Percentiles rank a stretch among this genome's conserved stretches.
These are phyloP conservation scores for Pisolithus tinctorius DNA, from an alignment of 768 basidiomycete genomes.

Conservation along the genomic window DNA sequence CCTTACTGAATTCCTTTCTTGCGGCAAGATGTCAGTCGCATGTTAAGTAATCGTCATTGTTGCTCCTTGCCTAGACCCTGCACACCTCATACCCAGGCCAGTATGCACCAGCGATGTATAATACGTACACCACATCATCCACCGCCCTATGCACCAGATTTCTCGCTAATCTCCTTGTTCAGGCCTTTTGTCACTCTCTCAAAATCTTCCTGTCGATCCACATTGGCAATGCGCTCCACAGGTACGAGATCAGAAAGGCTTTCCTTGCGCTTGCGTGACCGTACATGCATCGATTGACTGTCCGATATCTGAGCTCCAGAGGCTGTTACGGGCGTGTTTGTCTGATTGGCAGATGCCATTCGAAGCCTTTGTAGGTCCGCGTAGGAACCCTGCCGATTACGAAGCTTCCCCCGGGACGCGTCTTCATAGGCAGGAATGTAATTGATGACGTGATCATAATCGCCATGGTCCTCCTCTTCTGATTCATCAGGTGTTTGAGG, in stretches of 20 bases:
- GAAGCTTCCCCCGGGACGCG: slow-evolving; percentile 34
- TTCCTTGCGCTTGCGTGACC: slow-evolving; percentile 48
- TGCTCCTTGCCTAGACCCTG: slow-evolving; percentile 12
- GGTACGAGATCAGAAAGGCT: slow-evolving; percentile 62
- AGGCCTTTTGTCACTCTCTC: slow-evolving; percentile 57
- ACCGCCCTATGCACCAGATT: slow-evolving; percentile 18
- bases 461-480: slow-evolving; percentile 84
- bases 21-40: slow-evolving; percentile 1
- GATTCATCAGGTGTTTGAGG: slow-evolving; percentile 67
- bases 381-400: slow-evolving; percentile 66
- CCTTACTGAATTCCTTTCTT: slow-evolving; percentile 21
- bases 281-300: slow-evolving; percentile 39
- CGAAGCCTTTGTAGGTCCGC: slow-evolving; percentile 76
- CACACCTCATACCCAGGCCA: slow-evolving; percentile 1
- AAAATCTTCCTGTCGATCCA: slow-evolving; percentile 55
- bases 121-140: slow-evolving; percentile 17
- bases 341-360: slow-evolving; percentile 21
- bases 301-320: slow-evolving; percentile 20
- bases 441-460: slow-evolving; percentile 85
- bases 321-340: slow-evolving; percentile 6
- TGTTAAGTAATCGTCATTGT: background rate
- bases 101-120: slow-evolving; percentile 23
- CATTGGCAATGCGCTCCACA: slow-evolving; percentile 54
- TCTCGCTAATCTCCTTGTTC: slow-evolving; percentile 53
- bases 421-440: slow-evolving; percentile 51